Conservation (phyloP, 139 green algal genomes). For the Coccomyxa sp. region DNA sequence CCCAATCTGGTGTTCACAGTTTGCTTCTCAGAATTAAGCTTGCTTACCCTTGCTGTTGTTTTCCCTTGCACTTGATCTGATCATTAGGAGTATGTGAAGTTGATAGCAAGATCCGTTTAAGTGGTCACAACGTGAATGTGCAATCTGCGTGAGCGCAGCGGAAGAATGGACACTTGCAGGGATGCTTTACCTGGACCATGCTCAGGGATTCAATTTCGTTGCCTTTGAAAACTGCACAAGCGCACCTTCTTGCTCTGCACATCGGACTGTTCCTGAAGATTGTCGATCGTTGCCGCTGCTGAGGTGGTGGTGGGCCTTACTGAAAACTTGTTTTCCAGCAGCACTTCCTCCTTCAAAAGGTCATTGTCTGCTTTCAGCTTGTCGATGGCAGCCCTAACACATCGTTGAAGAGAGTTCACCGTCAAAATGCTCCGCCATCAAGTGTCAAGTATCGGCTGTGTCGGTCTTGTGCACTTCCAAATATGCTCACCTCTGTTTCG, state of each 20-base stretch:
- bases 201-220: too few relatives aligned
- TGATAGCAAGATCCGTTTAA: too few relatives aligned
- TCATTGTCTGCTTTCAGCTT: constrained; percentile 77
- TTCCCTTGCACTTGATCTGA: neutral
- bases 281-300: constrained; percentile 29
- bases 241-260: constrained; percentile 45
- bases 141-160: too few relatives aligned
- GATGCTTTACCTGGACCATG: too few relatives aligned
- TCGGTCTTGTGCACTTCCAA: neutral
- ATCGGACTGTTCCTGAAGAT: constrained; percentile 51
- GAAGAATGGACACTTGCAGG: too few relatives aligned
- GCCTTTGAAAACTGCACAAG: too few relatives aligned
- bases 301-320: constrained; percentile 49
- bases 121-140: too few relatives aligned
- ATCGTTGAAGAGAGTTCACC: neutral
- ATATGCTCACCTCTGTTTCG: constrained; percentile 15
- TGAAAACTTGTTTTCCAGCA: constrained; percentile 88
- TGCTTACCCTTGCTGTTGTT: neutral
- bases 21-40: neutral
- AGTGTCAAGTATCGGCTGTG: neutral
- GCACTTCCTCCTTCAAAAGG: constrained; percentile 83
- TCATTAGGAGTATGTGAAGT: too few relatives aligned
- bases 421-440: neutral
- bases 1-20: constrained; percentile 24
- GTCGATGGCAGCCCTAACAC: constrained; percentile 66